Conservation (phyloP, 139 green algal genomes). For the Tetratostichococcus sp. region DNA sequence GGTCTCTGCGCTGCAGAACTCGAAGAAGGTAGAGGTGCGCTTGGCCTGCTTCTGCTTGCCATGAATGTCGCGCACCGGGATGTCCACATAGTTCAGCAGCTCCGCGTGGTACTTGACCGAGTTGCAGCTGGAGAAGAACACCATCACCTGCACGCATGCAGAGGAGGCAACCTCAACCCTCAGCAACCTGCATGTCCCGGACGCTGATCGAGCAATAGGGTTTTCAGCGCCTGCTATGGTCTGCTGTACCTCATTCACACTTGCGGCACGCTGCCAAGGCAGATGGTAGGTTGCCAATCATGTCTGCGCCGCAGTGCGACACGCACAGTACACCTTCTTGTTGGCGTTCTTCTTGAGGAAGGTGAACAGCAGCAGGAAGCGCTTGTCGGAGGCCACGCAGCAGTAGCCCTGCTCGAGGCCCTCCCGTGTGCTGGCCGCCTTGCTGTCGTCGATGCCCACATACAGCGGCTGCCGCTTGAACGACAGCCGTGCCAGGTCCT, state of each 20-base stretch:
- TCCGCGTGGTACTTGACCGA: constrained; percentile 95
- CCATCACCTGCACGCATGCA: constrained; percentile 77
- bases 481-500: constrained; percentile 91
- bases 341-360: constrained; percentile 97
- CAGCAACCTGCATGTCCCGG: too few relatives aligned
- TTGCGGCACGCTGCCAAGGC: too few relatives aligned
- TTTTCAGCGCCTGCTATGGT: too few relatives aligned
- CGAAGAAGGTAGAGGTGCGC: constrained; percentile 93
- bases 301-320: too few relatives aligned
- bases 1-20: constrained; percentile 78
- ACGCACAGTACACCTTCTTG: too few relatives aligned
- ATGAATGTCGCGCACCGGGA: constrained; percentile 89
- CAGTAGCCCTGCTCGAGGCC: constrained; percentile 94
- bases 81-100: constrained; percentile 99
- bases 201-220: too few relatives aligned
- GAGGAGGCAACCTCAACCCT: too few relatives aligned
- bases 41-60: constrained; percentile 99
- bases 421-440: constrained; percentile 66
- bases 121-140: constrained; percentile 96
- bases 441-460: constrained; percentile 91
- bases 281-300: too few relatives aligned
- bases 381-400: constrained; percentile 80
- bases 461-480: constrained; percentile 95
- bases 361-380: constrained; percentile 98
- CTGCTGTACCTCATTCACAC: too few relatives aligned